Evolutionary conservation across 1,284 basidiomycete genomes (phyloP), one percentile per base, ranked within the genome.

Genomic region (Xerocomus cyaneibrunnescens): DNA sequence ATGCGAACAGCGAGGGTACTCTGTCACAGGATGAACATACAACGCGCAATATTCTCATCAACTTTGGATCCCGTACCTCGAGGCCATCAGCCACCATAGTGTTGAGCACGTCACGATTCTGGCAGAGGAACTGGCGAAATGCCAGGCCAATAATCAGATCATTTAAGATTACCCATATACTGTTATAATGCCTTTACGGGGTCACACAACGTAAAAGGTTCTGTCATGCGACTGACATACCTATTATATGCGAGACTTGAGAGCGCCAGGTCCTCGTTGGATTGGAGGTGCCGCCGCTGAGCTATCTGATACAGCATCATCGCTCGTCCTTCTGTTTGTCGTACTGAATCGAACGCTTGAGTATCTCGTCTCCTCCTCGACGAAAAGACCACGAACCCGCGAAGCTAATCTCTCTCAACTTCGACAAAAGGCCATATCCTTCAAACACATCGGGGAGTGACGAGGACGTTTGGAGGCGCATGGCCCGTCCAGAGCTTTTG

Each of bases 81-180:
- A 79, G 62, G 30, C 65, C 57, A 19, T 68, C 50, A 27, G 74
- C 73, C 28, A 79, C 57, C 14, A 74, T 61, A 0, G 52, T 56
- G 4, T 76, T 77, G 1, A 84, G 65, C 7, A 67, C 47, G 3
- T 62, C 53, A 22, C 76, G 68, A 62, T 92, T 89, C 41, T 90
- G 86, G 50, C 75, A 78, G 4, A 92, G 64, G 60, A 91, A 85
- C 0, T 80, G 70, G 1, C 88, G 85, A 38, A 89, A 73, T 0
- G 89, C 85, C 40, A 81, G 67, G 0, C 93, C 93, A 27, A 95
- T 77, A 28, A 92, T 92, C 28, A 94, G 66, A 70, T 98, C 95
- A 70, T 98, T 98, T 54, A 93, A 69, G 17, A 95, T 81, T 1
- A 97, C 75, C 95, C 95, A 98, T 2, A 95, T 76, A 23, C 83